Evolutionary conservation across 2,329 filamentous ascomycete genomes (phyloP).

Genomic region (Botryotinia convoluta): DNA sequence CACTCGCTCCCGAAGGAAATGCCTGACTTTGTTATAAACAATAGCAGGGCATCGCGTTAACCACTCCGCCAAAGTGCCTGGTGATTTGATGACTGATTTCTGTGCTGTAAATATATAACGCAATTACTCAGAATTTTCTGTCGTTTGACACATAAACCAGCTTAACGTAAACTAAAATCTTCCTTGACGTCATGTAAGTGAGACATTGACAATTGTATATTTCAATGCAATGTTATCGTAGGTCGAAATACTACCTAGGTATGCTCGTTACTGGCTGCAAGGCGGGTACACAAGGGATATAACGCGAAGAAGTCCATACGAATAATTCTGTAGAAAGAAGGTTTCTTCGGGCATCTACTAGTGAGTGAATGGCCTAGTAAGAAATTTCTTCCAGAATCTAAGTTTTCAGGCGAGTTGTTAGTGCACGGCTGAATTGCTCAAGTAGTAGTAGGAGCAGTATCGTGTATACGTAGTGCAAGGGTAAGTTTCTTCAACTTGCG

Average conservation of each 20-base stretch:
- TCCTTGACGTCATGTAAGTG: neutral
- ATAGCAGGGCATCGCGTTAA: conserved; percentile 34
- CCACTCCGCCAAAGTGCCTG: conserved; percentile 31
- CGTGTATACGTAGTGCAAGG: neutral
- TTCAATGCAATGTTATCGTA: neutral
- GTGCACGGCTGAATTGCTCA: neutral
- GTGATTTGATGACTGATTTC: rapidly evolving
- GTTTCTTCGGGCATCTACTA: neutral
- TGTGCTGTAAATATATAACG: rapidly evolving
- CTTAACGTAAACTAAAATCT: neutral
- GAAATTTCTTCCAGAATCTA: neutral
- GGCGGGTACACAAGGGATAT: neutral
- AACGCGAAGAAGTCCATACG: neutral
- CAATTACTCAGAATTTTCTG: rapidly evolving
- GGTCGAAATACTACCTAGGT: neutral
- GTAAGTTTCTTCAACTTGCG: neutral
- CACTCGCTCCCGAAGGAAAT: conserved; percentile 44
- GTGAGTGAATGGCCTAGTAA: neutral
- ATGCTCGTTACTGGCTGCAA: neutral
- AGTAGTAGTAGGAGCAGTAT: neutral
- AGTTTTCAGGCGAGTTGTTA: neutral
- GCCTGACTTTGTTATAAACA: conserved; percentile 27
- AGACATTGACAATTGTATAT: neutral
- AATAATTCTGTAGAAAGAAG: neutral
- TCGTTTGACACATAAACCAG: neutral